Percentiles rank a stretch among this genome's conserved stretches.
These are phyloP conservation scores for Prunella vulgaris DNA, from an alignment of 257 asterid genomes.

Conservation along the genomic window DNA sequence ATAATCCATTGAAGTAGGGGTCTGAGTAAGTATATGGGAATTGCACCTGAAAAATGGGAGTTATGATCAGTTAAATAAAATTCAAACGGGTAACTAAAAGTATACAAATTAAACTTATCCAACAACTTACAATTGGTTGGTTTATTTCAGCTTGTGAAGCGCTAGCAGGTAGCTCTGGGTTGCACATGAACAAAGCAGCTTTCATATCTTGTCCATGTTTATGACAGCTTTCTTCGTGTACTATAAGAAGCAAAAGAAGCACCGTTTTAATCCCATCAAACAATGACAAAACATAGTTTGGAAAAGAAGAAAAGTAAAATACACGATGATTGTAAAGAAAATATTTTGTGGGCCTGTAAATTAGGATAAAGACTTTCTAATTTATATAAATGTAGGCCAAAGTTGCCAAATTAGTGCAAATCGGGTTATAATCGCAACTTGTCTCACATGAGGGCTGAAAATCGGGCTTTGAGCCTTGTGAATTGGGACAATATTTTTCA, in stretches of 20 bases:
- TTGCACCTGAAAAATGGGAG: slow-evolving; percentile 34
- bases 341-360: no score
- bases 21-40: slow-evolving; percentile 59
- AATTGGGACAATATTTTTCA: no score
- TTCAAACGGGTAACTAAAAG: not conserved
- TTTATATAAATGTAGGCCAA: no score
- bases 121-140: slow-evolving; percentile 61
- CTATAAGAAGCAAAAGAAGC: slow-evolving; percentile 21
- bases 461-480: no score
- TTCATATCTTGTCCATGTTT: slow-evolving; percentile 42
- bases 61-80: slow-evolving; percentile 14
- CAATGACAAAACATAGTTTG: not conserved
- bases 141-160: slow-evolving; percentile 46
- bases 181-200: slow-evolving; percentile 38
- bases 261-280: slow-evolving; percentile 12
- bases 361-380: no score
- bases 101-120: not conserved
- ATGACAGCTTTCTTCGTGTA: slow-evolving; percentile 46
- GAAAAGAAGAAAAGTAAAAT: not conserved
- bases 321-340: no score
- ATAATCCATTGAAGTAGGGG: slow-evolving; percentile 59
- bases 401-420: no score
- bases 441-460: no score
- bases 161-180: slow-evolving; percentile 42
- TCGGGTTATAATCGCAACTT: no score